Conservation (phyloP, 192 early-diverging fungal species). For the Linnemannia elongata region DNA sequence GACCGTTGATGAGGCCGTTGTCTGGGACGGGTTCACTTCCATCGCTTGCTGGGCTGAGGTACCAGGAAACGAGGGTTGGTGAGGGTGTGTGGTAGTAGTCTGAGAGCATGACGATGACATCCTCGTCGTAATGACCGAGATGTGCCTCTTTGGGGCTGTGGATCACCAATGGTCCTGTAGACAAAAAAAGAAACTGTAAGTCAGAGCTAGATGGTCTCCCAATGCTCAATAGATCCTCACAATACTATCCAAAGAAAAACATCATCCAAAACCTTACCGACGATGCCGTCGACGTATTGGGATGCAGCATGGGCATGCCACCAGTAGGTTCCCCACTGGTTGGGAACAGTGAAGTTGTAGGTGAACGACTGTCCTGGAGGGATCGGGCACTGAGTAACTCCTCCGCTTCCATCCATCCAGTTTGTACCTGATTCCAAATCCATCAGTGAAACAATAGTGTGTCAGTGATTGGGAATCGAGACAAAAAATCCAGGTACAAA, state of each 20-base stretch:
- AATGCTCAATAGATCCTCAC: neutral
- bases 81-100: conserved; percentile 50
- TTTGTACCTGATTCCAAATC: conserved; percentile 28
- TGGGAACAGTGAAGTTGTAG: conserved; percentile 50
- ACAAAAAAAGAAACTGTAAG: neutral
- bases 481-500: neutral
- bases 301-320: conserved; percentile 59
- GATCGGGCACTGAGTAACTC: conserved; percentile 59
- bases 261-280: neutral
- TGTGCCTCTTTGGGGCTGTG: conserved; percentile 45
- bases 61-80: conserved; percentile 38
- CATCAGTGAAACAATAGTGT: neutral
- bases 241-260: neutral
- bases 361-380: conserved; percentile 50
- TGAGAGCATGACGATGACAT: conserved; percentile 56
- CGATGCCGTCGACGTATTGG: conserved; percentile 56
- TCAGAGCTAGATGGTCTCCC: neutral
- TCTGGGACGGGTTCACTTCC: conserved; percentile 49
- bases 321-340: conserved; percentile 64
- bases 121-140: conserved; percentile 50
- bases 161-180: conserved; percentile 22
- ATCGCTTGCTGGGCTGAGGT: conserved; percentile 38
- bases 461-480: neutral
- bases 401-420: conserved; percentile 63
- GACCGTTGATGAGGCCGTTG: conserved; percentile 32